phyloP scores from a whole-genome alignment of 73 alveolate species.

The Uronychia binucleata region DNA sequence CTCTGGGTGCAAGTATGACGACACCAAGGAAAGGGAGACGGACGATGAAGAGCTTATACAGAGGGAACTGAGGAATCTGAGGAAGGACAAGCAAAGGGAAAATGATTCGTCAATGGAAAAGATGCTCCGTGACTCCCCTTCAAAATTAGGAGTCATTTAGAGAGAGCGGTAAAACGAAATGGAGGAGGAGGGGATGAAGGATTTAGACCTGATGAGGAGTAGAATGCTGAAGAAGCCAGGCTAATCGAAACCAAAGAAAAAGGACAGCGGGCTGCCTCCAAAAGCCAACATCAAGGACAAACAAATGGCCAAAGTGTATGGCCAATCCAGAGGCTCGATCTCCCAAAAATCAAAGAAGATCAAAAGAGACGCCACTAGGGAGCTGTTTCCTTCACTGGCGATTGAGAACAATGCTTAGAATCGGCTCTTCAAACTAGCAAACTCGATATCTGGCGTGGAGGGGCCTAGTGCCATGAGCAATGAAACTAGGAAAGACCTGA shows the following conservation, averaged over 20 bases:
- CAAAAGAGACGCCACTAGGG: slow-evolving; percentile 48
- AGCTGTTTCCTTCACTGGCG: slow-evolving; percentile 59
- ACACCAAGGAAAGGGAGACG: background rate
- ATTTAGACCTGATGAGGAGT: background rate
- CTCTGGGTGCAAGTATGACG: background rate
- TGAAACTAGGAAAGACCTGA: background rate
- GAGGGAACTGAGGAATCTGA: slow-evolving; percentile 43
- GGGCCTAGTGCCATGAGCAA: slow-evolving; percentile 19
- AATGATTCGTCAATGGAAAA: slow-evolving; percentile 58
- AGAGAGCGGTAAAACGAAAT: slow-evolving; percentile 18
- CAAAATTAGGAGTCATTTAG: background rate
- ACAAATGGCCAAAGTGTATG: slow-evolving; percentile 15
- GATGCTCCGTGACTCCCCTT: slow-evolving; percentile 9
- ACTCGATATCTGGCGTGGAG: slow-evolving; percentile 38
- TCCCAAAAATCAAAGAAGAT: slow-evolving; percentile 42
- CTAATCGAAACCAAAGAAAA: background rate
- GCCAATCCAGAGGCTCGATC: background rate
- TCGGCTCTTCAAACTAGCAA: slow-evolving; percentile 45
- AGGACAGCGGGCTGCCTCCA: background rate
- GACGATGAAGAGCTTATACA: slow-evolving; percentile 58
- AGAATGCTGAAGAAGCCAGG: no score
- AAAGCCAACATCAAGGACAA: slow-evolving; percentile 7
- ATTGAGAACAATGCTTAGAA: slow-evolving; percentile 34
- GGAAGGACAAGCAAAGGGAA: slow-evolving; percentile 30
- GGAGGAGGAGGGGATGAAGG: background rate